Evolutionary conservation across 768 basidiomycete species (phyloP), one percentile per base, ranked within the genome.

Genomic region (Calocera viscosa): DNA sequence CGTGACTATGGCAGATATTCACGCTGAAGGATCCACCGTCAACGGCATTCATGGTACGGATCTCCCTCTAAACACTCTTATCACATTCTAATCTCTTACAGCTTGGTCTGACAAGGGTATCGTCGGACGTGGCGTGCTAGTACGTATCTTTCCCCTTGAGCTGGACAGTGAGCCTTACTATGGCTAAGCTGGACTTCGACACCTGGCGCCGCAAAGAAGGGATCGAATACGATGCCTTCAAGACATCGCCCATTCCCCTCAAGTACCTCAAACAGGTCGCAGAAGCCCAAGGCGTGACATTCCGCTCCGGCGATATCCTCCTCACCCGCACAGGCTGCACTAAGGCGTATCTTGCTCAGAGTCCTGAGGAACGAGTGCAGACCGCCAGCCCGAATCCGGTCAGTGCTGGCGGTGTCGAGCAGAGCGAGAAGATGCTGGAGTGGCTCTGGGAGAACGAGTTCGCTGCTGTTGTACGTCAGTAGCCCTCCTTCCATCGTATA

Each of bases 401-500:
- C 14, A 19, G 7, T 69, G 87, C 86, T 69, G 85, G 86, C 49
- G 87, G 86, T 1, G 83, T 89, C 53, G 84, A 87, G 68, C 86
- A 86, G 72, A 79, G 81, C 28, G 84, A 86, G 16, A 84, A 84
- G 39, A 86, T 86, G 86, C 12, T 63, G 5, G 22, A 66, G 49
- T 66, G 39, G 22, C 49, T 26, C 68, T 86, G 86, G 86, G 80
- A 88, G 73, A 88, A 87, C 73, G 86, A 88, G 72, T 88, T 88
- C 72, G 82, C 86, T 0, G 86, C 86, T 3, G 72, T 86, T 32
- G 86, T 85, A 10, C 85, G 86, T 39, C 86, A 88, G 76, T 83
- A 85, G 68, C 87, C 86, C n/a, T 74, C 84, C 1, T 73, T 88
- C 53, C 14, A 14, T 38, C 35, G 14, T 38, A 38, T 14, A 38